A percentile compares a stretch with the other conserved stretches of the same genome.
Conservation (phyloP, 2,329 filamentous ascomycete genomes). For the Colletotrichum zoysiae region DNA sequence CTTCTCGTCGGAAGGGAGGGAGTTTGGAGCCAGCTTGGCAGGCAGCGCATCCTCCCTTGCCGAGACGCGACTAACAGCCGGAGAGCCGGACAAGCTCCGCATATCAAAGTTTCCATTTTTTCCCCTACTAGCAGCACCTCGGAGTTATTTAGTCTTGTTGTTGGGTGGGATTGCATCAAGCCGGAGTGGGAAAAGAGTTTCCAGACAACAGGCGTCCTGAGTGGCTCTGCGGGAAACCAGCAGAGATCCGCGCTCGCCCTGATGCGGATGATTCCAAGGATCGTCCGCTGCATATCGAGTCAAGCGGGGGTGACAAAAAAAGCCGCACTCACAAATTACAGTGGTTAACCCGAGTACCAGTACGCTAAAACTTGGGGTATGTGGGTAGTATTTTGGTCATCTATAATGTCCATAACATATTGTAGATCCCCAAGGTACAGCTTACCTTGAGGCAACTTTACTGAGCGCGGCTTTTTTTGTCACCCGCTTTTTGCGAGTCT, state of each 20-base stretch:
- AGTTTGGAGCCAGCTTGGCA: neutral
- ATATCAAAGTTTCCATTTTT: neutral
- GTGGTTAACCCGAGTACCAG: no score
- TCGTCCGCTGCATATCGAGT: neutral
- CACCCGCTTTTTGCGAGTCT: neutral
- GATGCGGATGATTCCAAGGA: constrained; percentile 4
- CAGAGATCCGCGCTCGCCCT: constrained; percentile 13
- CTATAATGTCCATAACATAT: no score
- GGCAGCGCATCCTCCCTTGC: neutral
- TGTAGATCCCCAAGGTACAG: no score
- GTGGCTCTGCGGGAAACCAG: neutral
- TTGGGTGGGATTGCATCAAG: neutral
- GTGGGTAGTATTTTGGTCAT: no score
- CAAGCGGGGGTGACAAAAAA: no score
- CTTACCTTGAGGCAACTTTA: no score
- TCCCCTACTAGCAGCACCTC: neutral
- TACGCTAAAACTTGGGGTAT: no score
- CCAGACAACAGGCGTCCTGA: neutral
- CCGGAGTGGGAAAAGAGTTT: neutral
- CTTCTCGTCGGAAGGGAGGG: constrained; percentile 4
- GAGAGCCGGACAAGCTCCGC: neutral
- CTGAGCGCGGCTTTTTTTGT: no score
- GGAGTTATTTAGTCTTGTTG: neutral
- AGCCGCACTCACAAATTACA: no score
- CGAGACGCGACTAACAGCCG: neutral